Evolutionary conservation across 2,329 filamentous ascomycete genomes (phyloP).

Genomic region (Aspergillus sp.): DNA sequence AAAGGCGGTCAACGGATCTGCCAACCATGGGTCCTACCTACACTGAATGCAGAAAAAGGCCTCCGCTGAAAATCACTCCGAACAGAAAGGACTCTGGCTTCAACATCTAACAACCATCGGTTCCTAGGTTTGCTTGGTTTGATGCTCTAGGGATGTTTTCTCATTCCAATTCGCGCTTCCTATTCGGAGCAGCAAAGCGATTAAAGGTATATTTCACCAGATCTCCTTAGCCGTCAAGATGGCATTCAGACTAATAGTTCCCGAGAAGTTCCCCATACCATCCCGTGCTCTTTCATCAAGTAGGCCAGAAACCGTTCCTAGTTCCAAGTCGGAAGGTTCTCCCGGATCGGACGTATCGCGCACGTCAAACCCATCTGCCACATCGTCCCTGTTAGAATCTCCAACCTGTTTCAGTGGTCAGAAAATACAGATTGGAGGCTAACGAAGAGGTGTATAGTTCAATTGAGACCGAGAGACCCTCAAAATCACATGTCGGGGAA

Average conservation of each 20-base stretch:
- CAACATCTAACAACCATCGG: too few relatives aligned
- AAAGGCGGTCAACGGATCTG: too few relatives aligned
- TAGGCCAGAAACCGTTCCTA: not conserved
- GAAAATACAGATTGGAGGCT: not conserved
- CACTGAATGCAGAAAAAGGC: too few relatives aligned
- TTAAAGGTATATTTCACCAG: too few relatives aligned
- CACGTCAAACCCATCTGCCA: not conserved
- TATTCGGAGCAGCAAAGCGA: too few relatives aligned
- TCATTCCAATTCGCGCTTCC: too few relatives aligned
- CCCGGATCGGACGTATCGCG: not conserved
- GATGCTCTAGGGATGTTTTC: too few relatives aligned
- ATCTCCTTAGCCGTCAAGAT: too few relatives aligned
- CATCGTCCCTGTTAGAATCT: not conserved
- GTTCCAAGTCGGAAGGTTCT: not conserved
- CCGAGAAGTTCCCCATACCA: not conserved
- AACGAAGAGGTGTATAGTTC: slow-evolving; percentile 8
- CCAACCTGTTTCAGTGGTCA: not conserved
- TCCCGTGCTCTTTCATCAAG: slow-evolving; percentile 2
- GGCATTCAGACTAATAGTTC: not conserved
- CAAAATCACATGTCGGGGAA: slow-evolving; percentile 19
- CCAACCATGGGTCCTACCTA: too few relatives aligned
- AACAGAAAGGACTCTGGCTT: too few relatives aligned
- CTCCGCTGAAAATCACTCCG: too few relatives aligned
- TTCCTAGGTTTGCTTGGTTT: too few relatives aligned
- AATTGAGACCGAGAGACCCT: slow-evolving; percentile 6